Percentiles rank a stretch among this genome's conserved stretches.
Conservation (phyloP, 345 rosid genomes). For the Lepidium didymum region DNA sequence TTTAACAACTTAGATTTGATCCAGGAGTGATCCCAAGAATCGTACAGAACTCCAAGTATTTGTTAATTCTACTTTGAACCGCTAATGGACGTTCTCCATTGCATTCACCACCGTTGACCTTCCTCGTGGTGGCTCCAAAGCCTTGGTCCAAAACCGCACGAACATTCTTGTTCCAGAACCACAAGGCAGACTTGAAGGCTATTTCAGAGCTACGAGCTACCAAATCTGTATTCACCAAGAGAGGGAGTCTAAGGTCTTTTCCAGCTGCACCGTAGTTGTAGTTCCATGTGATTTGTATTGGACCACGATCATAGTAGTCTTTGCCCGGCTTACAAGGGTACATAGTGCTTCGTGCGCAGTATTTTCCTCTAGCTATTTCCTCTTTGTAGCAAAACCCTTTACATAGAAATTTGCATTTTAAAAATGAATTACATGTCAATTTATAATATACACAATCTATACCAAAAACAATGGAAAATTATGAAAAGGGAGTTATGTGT, state of each 20-base stretch:
- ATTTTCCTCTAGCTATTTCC: slow-evolving; percentile 23
- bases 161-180: slow-evolving; percentile 50
- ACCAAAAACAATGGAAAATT: no score
- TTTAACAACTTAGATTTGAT: slow-evolving; percentile 27
- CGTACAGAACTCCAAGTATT: slow-evolving; percentile 31
- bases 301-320: slow-evolving; percentile 47
- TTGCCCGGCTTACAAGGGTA: slow-evolving; percentile 30
- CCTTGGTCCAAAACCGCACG: slow-evolving; percentile 37
- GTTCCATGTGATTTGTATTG: slow-evolving; percentile 22
- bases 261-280: slow-evolving; percentile 42
- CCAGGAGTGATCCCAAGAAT: slow-evolving; percentile 27
- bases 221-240: slow-evolving; percentile 34
- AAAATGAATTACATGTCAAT: no score
- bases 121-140: slow-evolving; percentile 36
- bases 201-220: slow-evolving; percentile 31
- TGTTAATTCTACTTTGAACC: slow-evolving; percentile 29
- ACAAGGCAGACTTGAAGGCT: slow-evolving; percentile 43
- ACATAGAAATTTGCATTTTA: not conserved
- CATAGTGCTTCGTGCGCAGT: slow-evolving; percentile 6
- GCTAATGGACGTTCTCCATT: slow-evolving; percentile 16
- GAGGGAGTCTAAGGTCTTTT: slow-evolving; percentile 29
- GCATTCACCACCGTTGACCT: slow-evolving; percentile 47
- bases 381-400: slow-evolving; percentile 31
- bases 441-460: no score
- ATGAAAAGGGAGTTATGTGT: no score